phyloP scores from a whole-genome alignment of 345 rosid genomes.

The Salix viminalis region DNA sequence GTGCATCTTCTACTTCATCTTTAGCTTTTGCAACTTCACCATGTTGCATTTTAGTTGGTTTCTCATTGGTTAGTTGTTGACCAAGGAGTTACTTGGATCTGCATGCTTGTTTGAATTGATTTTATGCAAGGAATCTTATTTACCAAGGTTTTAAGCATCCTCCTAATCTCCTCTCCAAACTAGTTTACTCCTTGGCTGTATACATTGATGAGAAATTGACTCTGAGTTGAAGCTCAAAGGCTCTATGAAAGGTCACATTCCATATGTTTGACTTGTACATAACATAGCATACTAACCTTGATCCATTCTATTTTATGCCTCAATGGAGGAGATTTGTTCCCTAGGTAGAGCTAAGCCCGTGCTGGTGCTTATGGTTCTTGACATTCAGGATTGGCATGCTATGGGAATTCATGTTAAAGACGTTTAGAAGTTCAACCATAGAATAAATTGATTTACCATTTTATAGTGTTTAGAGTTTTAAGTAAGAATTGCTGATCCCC shows the following conservation, averaged over 20 bases:
- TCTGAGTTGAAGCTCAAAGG: neutral
- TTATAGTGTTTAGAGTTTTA: neutral
- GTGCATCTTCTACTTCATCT: neutral
- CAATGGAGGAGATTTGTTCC: neutral
- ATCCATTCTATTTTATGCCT: neutral
- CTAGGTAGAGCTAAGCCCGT: neutral
- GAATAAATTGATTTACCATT: neutral
- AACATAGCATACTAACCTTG: neutral
- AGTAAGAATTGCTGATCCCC: neutral
- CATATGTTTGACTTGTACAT: neutral
- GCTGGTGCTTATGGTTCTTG: neutral
- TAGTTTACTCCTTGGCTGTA: neutral
- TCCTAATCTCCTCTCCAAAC: neutral
- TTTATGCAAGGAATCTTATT: neutral
- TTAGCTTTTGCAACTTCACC: conserved; percentile 4
- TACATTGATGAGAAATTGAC: neutral
- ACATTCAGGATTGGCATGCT: neutral
- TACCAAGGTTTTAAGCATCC: neutral
- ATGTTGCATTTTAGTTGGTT: neutral
- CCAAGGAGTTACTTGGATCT: neutral
- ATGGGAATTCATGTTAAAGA: neutral
- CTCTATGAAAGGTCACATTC: neutral
- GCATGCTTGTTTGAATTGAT: neutral
- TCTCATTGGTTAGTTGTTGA: neutral
- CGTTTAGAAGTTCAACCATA: neutral